These are phyloP conservation scores for Citrus trifoliata DNA, from an alignment of 345 rosid species.

Conservation along the genomic window DNA sequence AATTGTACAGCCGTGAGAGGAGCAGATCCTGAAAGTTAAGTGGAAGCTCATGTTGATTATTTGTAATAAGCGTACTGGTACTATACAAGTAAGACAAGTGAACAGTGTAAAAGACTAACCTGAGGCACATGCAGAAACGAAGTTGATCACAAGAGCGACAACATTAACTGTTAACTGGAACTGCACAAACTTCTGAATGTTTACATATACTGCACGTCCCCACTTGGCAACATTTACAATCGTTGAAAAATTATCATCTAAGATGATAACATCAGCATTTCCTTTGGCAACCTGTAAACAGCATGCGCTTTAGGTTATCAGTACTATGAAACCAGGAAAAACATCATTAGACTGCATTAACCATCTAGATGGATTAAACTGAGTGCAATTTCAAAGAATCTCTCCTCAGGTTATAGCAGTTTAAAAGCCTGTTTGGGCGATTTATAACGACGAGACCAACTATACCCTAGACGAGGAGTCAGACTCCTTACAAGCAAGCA, in stretches of 20 bases:
- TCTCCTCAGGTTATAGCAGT: not conserved
- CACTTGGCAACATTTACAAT: conserved; percentile 83
- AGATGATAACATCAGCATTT: conserved; percentile 85
- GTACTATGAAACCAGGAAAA: not conserved
- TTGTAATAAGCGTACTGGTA: not conserved
- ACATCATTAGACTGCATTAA: not conserved
- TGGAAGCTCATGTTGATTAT: not conserved
- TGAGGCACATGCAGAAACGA: conserved; percentile 79
- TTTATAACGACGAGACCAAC: no score
- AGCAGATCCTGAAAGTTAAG: conserved; percentile 50
- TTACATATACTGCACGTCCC: conserved; percentile 94
- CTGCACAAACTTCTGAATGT: conserved; percentile 98
- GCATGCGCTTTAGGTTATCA: not conserved
- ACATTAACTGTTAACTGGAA: conserved; percentile 93
- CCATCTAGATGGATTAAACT: not conserved
- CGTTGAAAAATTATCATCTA: conserved; percentile 88
- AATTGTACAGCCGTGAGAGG: conserved; percentile 85
- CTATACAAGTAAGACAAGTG: not conserved
- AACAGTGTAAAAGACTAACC: conserved; percentile 35
- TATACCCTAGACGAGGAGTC: no score
- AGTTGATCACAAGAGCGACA: conserved; percentile 78
- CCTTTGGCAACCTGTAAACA: conserved; percentile 83
- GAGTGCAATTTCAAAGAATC: not conserved
- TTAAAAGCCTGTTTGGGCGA: not conserved
- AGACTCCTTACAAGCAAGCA: no score